A percentile compares a stretch with the other conserved stretches of the same genome.
Evolutionary conservation across 108 stramenopile species (phyloP).

Genomic region (Nitzschia inconspicua): DNA sequence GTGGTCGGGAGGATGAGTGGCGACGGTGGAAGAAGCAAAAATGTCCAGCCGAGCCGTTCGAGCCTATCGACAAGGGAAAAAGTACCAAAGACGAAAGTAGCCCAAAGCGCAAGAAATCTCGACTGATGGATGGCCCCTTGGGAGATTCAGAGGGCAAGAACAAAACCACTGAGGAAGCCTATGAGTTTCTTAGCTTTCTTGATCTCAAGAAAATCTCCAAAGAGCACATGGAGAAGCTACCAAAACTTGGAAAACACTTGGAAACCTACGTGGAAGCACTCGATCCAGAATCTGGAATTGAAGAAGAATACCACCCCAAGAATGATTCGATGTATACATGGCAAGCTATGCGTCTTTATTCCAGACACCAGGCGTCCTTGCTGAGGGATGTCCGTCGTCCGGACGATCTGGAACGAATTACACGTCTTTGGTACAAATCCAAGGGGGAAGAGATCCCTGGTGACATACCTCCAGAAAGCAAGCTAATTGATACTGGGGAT

Average conservation of each 20-base stretch:
- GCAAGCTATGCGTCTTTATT: conserved; percentile 69
- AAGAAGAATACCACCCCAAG: conserved; percentile 80
- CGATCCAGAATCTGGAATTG: conserved; percentile 81
- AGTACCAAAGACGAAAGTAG: background rate
- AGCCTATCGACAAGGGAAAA: conserved; percentile 9
- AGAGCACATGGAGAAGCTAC: conserved; percentile 24
- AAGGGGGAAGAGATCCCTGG: conserved; percentile 62
- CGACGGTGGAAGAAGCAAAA: conserved; percentile 77
- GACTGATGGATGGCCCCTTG: background rate
- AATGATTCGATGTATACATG: conserved; percentile 72
- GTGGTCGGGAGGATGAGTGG: conserved; percentile 56
- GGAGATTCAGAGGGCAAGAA: background rate
- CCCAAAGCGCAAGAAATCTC: background rate
- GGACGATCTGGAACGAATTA: conserved; percentile 69
- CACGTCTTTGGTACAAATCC: conserved; percentile 55
- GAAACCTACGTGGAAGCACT: conserved; percentile 75
- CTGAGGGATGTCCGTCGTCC: conserved; percentile 33
- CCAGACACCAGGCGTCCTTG: conserved; percentile 43
- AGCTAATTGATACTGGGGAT: conserved; percentile 27
- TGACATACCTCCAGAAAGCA: conserved; percentile 32
- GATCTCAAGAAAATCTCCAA: conserved; percentile 27
- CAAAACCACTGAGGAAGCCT: background rate
- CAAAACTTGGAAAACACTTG: conserved; percentile 48
- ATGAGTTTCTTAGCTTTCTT: conserved; percentile 9
- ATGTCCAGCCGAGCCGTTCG: conserved; percentile 45